Evolutionary conservation across 2,329 filamentous ascomycete species (phyloP), one percentile per base, ranked within the genome.

Genomic region (Aspergillus jensenii): DNA sequence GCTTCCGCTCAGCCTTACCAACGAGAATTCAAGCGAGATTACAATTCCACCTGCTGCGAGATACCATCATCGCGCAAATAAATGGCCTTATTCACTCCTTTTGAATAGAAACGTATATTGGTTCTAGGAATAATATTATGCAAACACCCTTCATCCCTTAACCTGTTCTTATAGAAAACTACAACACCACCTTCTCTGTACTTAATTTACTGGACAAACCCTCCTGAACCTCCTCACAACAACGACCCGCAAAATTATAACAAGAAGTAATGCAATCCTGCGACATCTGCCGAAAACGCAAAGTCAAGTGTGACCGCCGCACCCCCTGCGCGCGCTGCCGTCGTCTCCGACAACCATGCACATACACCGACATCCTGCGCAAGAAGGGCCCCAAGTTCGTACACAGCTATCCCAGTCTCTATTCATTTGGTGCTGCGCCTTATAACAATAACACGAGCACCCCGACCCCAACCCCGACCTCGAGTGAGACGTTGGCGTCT

Each of bases 201-300:
- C 15, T 9, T 33, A n/a, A 47, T n/a, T 7, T 9, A 4, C n/a
- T 35, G 9, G 33, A 35, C 9, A 4, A 35, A 35, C 23, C 23
- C 15, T 33, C 6, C 33, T n/a, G 1, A 4, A 31, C n/a, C 3
- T 12, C 39, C 17, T 21, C 3, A 2, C 14, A 37, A 5, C 17
- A 35, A 1, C 3, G 23, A 12, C 27, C 27, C 5, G 12, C 25
- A 9, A 19, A 44, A 33, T 44, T 19, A n/a, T 6, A 45, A 25
- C 44, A 25, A 21, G 14, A 45, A n/a, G 14, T 19, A 41, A 56
- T 56, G 54, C 54, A 51, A 33, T 40, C 48, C 40, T 56, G 54
- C 19, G 54, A 56, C n/a, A 50, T 51, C 47, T 56, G 54, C 47
- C 54, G 54, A 21, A 50, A 51, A n/a, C 54, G 54, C 19, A 56